Evolutionary conservation across 1,284 basidiomycete species (phyloP).

Genomic region (Ceratobasidium sp.): DNA sequence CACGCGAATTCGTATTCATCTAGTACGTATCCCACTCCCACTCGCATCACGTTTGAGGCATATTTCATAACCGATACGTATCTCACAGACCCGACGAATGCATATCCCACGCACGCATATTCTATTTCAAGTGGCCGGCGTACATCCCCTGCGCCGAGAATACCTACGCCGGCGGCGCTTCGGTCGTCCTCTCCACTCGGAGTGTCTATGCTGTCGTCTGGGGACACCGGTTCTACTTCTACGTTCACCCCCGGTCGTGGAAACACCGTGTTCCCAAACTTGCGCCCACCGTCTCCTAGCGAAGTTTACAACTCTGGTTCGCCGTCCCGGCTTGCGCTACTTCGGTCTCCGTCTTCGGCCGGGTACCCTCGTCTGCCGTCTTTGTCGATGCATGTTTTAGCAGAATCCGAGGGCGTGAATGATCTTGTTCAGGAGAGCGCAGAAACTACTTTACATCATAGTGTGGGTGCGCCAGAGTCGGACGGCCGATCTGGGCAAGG

Average conservation of each 20-base stretch:
- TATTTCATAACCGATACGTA: no score
- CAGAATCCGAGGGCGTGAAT: neutral
- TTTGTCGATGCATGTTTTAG: conserved; percentile 16
- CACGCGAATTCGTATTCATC: neutral
- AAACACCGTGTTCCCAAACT: no score
- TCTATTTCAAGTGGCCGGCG: neutral
- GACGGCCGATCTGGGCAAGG: neutral
- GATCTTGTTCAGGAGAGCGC: no score
- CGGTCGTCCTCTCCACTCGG: conserved; percentile 29
- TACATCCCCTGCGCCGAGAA: conserved; percentile 21
- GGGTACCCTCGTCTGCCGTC: conserved; percentile 8
- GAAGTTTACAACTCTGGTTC: neutral
- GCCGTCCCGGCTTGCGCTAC: neutral
- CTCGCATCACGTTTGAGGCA: no score
- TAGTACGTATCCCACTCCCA: no score
- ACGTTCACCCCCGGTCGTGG: neutral
- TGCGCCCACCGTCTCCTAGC: neutral
- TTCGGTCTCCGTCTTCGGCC: neutral
- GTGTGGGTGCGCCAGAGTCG: neutral
- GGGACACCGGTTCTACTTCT: neutral
- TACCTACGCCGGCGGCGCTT: conserved; percentile 33
- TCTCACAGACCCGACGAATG: no score
- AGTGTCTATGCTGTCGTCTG: conserved; percentile 11
- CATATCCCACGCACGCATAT: no score
- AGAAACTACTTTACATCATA: neutral